Evolutionary conservation across 805 yeast genomes (phyloP), one percentile per base, ranked within the genome.

Genomic region (Torulaspora microellipsoides): DNA sequence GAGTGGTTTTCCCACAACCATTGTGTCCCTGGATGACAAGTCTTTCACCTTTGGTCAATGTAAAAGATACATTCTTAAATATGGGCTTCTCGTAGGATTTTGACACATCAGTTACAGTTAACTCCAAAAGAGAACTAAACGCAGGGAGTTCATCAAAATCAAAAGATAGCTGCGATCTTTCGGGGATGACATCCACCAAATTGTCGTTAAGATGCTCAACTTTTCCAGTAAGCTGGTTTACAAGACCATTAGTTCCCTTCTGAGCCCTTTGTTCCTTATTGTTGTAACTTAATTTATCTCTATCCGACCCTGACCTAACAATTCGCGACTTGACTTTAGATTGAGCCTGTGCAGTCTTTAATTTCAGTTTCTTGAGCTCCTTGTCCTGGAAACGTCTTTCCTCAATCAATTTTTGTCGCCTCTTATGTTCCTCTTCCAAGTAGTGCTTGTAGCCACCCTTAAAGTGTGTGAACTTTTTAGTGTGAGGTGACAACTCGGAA

Each of bases 1-100:
- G 34, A 17, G 56, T 53, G 3, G 55, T 49, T 47, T 53, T 53
- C 28, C 56, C 56, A 28, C 50, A 49, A 29, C 56, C 56, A 40
- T 53, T 53, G 8, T 55, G 56, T 13, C 56, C 56, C 42, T 47
- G 47, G 36, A 47, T 38, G 15, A 48, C 33, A 29, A 48, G 40
- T 40, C 50, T 48, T 15, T 48, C 49, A 36, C 52, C 52, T 38
- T 39, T 42, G 14, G 37, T 34, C 40, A 48, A 31, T 30, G 49
- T 36, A 27, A 48, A 46, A 23, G 49, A 46, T 17, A 48, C 38
- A 33, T 48, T 40, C 40, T 41, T 33, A 27, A 48, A 46, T 23
- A 48, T 15, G 33, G 12, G 45, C 43, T 42, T 42, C 34, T 40
- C 43, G 31, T 41, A 43, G n/a, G 49, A 48, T 42, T 46, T 48